phyloP scores from a whole-genome alignment of 1,284 basidiomycete genomes.

The Pseudozyma flocculosa region DNA sequence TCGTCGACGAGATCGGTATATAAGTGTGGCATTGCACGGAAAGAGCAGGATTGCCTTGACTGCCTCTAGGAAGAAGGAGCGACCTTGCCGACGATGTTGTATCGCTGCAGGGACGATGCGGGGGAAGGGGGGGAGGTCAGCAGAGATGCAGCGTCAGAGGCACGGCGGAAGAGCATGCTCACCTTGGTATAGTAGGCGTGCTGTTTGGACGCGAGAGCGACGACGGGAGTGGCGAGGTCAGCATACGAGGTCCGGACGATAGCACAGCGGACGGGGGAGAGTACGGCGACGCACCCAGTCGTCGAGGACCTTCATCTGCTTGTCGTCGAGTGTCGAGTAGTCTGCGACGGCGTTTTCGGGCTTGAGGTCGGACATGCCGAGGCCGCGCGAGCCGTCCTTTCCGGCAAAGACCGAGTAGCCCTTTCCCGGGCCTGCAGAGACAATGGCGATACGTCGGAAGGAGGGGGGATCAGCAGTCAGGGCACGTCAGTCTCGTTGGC shows the following conservation, averaged over 20 bases:
- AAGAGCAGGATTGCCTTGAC: too few species aligned
- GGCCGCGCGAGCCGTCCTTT: slow-evolving; percentile 69
- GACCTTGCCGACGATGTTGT: slow-evolving; percentile 56
- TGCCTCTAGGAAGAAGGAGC: slow-evolving; percentile 8
- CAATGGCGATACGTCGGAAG: too few species aligned
- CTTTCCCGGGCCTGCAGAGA: slow-evolving; percentile 36
- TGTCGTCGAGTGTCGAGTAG: slow-evolving; percentile 73
- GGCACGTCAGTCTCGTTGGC: too few species aligned
- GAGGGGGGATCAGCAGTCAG: neutral
- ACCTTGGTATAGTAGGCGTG: slow-evolving; percentile 53
- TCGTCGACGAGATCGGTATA: too few species aligned
- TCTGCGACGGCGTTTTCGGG: slow-evolving; percentile 84
- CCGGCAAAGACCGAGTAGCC: slow-evolving; percentile 67
- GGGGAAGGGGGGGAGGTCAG: neutral
- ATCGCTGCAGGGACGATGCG: slow-evolving; percentile 19
- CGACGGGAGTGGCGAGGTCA: neutral
- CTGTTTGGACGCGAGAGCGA: slow-evolving; percentile 11
- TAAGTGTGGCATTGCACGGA: too few species aligned
- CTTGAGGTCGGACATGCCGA: slow-evolving; percentile 76
- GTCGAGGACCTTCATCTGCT: slow-evolving; percentile 79
- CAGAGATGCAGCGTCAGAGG: too few species aligned
- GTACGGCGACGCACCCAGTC: slow-evolving; percentile 68
- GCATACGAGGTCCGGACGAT: neutral
- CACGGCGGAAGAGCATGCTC: too few species aligned
- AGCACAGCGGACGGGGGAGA: neutral